Base-by-base conservation (phyloP, 2,329 filamentous ascomycete genomes). In the Fusarium sp. region DNA sequence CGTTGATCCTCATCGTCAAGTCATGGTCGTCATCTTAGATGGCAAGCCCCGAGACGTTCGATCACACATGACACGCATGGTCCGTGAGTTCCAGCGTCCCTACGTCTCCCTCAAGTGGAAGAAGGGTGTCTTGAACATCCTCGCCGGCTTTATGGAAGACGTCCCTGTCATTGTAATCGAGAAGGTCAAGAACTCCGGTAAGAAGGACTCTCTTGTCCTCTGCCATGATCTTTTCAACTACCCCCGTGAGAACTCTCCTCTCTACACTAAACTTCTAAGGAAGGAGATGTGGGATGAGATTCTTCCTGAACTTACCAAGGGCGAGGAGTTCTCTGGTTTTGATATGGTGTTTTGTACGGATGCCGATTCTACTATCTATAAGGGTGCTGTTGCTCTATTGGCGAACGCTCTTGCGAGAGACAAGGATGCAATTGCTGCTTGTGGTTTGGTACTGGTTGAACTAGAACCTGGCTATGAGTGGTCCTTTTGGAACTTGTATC, bases 211-310 rank as follows among this genome's bases (percentile, higher is more conserved):
- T 2, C 65, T 74, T 0, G 53, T 73, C 0, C 57, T 73, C 0
- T 74, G 71, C 18, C 71, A 73, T 10, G 71, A 73, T 1, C 71
- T 73, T 12, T 73, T 73, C 27, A 74, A 73, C 25, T 68, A 59
- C 6, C 45, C 68, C 9, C 71, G 71, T 0, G 54, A 74, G 4
- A 74, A 73, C 4, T 63, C 51, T 4, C 69, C 71, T 6, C 37
- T 73, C 0, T 73, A 73, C 22, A 74, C 71, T 1, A 55, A 70
- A 6, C 65, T 73, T 13, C 24, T 74, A 24, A 47, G 71, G 0
- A 57, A 73, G 34, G 71, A 73, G 18, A 70, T 73, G 16, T 72
- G 69, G 71, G 46, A 62, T 0, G 55, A 68, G 0, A 48, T 73
- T n/a, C 65, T 73, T 1, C 71, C 71, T 0, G 45, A 51, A 11